Percentiles rank a stretch among this genome's conserved stretches.
These are phyloP conservation scores for Diplocarpon mali DNA, from an alignment of 2,329 filamentous ascomycete species.

Conservation along the genomic window DNA sequence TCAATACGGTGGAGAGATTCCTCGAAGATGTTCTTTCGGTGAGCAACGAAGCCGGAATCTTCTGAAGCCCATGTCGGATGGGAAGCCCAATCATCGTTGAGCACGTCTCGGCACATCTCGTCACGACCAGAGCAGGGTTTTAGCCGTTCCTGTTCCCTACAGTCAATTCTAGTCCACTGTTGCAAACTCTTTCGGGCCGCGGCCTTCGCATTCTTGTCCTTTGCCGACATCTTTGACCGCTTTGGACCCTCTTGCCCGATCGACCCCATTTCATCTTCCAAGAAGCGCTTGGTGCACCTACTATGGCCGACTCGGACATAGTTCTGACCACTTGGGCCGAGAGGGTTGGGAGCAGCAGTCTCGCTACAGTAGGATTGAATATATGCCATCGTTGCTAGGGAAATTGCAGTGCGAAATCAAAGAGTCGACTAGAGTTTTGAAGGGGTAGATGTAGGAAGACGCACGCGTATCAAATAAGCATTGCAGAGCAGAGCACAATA, in stretches of 20 bases:
- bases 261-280: neutral
- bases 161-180: neutral
- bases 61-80: slow-evolving; percentile 98
- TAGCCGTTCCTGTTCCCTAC: slow-evolving; percentile 53
- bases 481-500: too few species aligned
- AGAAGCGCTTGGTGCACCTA: neutral
- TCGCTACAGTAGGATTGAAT: neutral
- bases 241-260: neutral
- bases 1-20: slow-evolving; percentile 93
- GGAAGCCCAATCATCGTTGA: slow-evolving; percentile 97
- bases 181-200: neutral
- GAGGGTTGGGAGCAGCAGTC: neutral
- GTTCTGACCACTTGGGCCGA: neutral
- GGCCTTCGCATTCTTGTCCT: neutral
- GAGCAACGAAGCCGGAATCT: slow-evolving; percentile 93
- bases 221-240: neutral
- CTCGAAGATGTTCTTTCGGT: slow-evolving; percentile 92
- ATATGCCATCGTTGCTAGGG: neutral
- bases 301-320: neutral
- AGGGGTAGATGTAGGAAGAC: too few species aligned
- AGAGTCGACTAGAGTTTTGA: too few species aligned
- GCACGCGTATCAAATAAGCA: too few species aligned
- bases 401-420: too few species aligned
- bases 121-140: slow-evolving; percentile 91
- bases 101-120: slow-evolving; percentile 81